Evolutionary conservation across 129 eudicot species (phyloP).

Genomic region (Flaveria trinervia): DNA sequence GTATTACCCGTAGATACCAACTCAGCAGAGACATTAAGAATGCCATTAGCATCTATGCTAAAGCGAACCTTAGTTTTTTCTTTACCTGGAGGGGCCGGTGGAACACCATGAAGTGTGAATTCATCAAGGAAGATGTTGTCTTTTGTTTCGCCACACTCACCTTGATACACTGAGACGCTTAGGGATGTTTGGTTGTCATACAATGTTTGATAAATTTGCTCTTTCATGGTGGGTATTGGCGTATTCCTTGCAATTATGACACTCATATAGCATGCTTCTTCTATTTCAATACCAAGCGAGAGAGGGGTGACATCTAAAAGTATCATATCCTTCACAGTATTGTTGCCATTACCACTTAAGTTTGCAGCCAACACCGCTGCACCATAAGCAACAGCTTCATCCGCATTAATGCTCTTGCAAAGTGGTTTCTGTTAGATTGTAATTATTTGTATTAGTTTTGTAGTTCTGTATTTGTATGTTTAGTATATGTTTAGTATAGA

Average conservation of each 20-base stretch:
- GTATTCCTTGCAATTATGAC: not conserved
- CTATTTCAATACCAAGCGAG: not conserved
- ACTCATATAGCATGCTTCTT: not conserved
- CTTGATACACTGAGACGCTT: not conserved
- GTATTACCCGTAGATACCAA: not conserved
- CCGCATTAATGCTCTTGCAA: not conserved
- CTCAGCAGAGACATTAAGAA: not conserved
- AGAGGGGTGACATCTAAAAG: not conserved
- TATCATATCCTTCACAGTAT: not conserved
- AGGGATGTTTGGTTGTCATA: not conserved
- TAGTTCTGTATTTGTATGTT: no score
- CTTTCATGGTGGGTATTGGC: not conserved
- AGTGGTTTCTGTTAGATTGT: no score
- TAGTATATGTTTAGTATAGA: no score
- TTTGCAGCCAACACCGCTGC: slow-evolving; percentile 6
- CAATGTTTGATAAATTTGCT: not conserved
- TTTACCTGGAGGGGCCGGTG: not conserved
- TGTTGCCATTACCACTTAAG: not conserved
- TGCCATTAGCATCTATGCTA: not conserved
- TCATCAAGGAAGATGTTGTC: not conserved
- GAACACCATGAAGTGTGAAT: not conserved
- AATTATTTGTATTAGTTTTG: no score
- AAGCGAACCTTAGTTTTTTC: not conserved
- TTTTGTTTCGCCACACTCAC: not conserved
- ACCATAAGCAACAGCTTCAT: not conserved